Evolutionary conservation across 139 green algal genomes (phyloP).

Genomic region (Chlorella sorokiniana): DNA sequence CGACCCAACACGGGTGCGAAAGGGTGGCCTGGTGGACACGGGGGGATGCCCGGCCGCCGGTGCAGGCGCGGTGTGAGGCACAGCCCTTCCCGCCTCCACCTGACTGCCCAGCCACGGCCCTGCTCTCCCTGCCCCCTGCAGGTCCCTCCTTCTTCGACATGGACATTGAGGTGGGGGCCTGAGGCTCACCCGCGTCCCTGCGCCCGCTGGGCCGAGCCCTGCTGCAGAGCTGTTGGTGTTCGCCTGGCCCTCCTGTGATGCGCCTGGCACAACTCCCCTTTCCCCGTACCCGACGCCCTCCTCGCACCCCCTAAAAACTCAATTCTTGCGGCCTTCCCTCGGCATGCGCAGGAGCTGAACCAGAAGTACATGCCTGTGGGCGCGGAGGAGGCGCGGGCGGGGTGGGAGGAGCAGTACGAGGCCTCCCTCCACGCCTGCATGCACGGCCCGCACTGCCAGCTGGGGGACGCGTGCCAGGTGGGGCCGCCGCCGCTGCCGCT

Average conservation of each 20-base stretch:
- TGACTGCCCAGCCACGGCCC: neutral
- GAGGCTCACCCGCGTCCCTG: too few relatives aligned
- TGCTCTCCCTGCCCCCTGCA: constrained; percentile 24
- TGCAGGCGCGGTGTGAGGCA: neutral
- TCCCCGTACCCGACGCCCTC: too few relatives aligned
- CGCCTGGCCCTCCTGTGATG: too few relatives aligned
- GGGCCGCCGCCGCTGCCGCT: neutral
- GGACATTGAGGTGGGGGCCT: constrained; percentile 52
- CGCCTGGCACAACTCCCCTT: too few relatives aligned
- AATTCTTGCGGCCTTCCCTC: neutral
- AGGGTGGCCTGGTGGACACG: neutral
- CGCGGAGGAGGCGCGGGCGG: constrained; percentile 52
- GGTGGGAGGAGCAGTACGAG: constrained; percentile 68
- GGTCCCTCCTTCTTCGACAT: constrained; percentile 80
- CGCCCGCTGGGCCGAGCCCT: too few relatives aligned
- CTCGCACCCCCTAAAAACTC: too few relatives aligned
- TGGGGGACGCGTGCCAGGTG: constrained; percentile 62
- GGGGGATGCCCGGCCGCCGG: neutral
- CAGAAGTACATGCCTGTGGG: constrained; percentile 61
- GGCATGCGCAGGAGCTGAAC: constrained; percentile 57
- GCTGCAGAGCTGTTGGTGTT: neutral
- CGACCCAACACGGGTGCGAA: constrained; percentile 71
- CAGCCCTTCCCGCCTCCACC: neutral
- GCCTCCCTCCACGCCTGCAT: constrained; percentile 61
- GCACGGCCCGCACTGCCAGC: constrained; percentile 70